These are phyloP conservation scores for Albugo laibachii DNA, from an alignment of 352 stramenopile genomes.

Conservation along the genomic window DNA sequence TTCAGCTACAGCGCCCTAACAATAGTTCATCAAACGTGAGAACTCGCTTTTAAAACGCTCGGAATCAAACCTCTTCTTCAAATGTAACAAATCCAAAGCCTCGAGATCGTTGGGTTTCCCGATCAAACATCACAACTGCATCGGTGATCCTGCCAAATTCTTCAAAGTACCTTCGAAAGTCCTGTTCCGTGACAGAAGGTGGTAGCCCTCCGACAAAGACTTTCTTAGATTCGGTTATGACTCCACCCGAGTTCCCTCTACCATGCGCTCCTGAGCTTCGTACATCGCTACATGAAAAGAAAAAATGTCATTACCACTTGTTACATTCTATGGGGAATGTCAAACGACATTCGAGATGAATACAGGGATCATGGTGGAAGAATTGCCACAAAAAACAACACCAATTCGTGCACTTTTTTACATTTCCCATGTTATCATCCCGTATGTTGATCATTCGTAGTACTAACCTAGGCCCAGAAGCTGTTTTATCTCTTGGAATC, in stretches of 20 bases:
- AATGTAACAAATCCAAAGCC: slow-evolving; percentile 89
- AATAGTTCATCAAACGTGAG: not conserved
- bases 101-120: slow-evolving; percentile 76
- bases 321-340: too few relatives aligned
- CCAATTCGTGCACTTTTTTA: not conserved
- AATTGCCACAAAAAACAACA: not conserved
- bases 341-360: too few relatives aligned
- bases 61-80: slow-evolving; percentile 51
- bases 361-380: not conserved
- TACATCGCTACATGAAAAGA: not conserved
- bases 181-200: slow-evolving; percentile 68
- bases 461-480: slow-evolving; percentile 55
- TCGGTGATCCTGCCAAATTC: slow-evolving; percentile 81
- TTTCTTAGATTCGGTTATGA: slow-evolving; percentile 62
- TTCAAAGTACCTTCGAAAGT: slow-evolving; percentile 85
- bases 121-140: slow-evolving; percentile 86
- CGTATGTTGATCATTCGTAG: slow-evolving; percentile 1
- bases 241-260: slow-evolving; percentile 12
- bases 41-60: not conserved
- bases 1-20: slow-evolving; percentile 57
- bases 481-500: slow-evolving; percentile 71
- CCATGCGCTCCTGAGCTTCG: slow-evolving; percentile 3
- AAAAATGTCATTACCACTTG: too few relatives aligned
- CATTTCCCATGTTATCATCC: not conserved
- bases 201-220: slow-evolving; percentile 85